Evolutionary conservation across 345 rosid species (phyloP), one percentile per base, ranked within the genome.

Genomic region (Eucalyptus regnans): DNA sequence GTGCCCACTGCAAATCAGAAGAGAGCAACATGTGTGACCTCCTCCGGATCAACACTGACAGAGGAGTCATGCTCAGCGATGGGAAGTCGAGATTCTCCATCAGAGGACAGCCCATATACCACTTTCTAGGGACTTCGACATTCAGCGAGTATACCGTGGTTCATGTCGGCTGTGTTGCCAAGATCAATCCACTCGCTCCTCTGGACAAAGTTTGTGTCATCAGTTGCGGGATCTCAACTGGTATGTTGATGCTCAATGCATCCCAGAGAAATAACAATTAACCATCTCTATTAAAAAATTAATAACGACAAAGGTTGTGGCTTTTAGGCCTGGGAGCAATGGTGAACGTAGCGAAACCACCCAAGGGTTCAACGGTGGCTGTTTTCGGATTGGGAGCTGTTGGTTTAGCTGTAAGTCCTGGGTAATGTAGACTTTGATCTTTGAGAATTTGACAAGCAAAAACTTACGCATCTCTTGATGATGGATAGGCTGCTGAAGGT

Each of bases 371-470:
- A 4, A 86, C 93, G 2, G 91, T 93, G 4, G 92, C 94, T 43
- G 37, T 93, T 29, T 93, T 91, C 62, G 94, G 94, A 81, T 84
- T 93, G 37, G 94, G 94, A 44, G 93, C 93, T 81, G 93, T 93
- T 43, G 94, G 94, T n/a, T 89, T 92, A 23, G 90, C 94, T 29
- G 93, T 90, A 86, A 90, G 89, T 89, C 51, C 46, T n/a, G 60
- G 4, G 48, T 76, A 52, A 52, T 52, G 10, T 7, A 37, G 83
- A 37, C 48, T 76, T 76, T 33, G 81, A 71, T 71, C 46, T 71
- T 71, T 76, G 83, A 76, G 8, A 76, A 76, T 41, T 76, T 76
- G 14, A 76, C 48, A 44, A 71, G 83, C 27, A 20, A 71, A 37
- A 71, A 20, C 43, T 71, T 1, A 71, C 46, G 25, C 83, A 18